phyloP scores from a whole-genome alignment of 257 asterid species.

The Ehretia macrophylla region DNA sequence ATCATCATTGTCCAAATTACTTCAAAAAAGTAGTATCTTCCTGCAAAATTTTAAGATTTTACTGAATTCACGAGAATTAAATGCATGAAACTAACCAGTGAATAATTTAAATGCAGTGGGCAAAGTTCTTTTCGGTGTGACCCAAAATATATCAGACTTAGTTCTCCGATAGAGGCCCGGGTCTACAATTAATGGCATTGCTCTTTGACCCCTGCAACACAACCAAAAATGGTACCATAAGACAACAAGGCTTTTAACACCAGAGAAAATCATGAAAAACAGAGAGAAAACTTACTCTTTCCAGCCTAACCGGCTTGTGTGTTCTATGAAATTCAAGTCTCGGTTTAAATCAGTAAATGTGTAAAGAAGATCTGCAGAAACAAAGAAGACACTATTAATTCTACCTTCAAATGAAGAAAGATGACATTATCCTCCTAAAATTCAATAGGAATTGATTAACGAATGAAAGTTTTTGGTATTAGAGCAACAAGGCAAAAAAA shows the following conservation, averaged over 20 bases:
- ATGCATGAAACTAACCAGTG: conserved; percentile 57
- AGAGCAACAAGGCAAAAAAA: neutral
- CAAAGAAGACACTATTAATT: neutral
- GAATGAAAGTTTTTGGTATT: neutral
- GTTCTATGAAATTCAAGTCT: conserved; percentile 42
- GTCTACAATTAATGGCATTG: conserved; percentile 47
- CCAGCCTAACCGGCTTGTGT: conserved; percentile 45
- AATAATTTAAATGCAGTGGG: conserved; percentile 62
- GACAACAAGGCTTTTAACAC: neutral
- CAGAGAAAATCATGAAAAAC: neutral
- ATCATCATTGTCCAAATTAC: no score
- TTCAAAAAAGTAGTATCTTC: no score
- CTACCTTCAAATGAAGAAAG: neutral
- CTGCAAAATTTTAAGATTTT: no score
- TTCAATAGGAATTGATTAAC: neutral
- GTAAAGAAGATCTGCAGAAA: conserved; percentile 35
- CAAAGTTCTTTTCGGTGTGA: conserved; percentile 29
- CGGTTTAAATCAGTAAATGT: conserved; percentile 31
- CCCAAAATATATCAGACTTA: conserved; percentile 42
- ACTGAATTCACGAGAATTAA: no score
- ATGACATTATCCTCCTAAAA: neutral
- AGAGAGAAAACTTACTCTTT: conserved; percentile 33
- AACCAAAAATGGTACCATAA: neutral
- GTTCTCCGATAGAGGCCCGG: conserved; percentile 44
- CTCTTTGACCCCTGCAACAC: conserved; percentile 35